A percentile compares a stretch with the other conserved stretches of the same genome.
Conservation (phyloP, 2,329 filamentous ascomycete species). For the Aurifilum marmelostoma region DNA sequence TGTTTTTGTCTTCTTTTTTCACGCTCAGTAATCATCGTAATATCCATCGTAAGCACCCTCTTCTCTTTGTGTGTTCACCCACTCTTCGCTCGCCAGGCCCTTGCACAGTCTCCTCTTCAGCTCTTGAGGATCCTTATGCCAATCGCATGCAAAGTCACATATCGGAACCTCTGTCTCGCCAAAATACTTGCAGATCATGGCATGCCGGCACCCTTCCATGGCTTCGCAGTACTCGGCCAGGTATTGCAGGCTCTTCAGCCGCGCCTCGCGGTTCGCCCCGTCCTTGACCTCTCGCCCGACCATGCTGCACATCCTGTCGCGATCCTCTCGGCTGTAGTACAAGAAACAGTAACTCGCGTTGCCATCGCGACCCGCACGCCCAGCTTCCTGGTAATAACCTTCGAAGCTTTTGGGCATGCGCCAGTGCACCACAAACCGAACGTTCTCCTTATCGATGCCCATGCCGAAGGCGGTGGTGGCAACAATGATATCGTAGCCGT, state of each 20-base stretch:
- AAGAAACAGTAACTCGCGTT: constrained; percentile 85
- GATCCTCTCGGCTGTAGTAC: constrained; percentile 88
- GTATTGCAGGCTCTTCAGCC: constrained; percentile 65
- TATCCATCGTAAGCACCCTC: constrained; percentile 60
- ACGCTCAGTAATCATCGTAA: constrained; percentile 48
- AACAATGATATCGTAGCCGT: constrained; percentile 87
- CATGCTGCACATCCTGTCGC: constrained; percentile 70
- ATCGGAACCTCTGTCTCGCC: constrained; percentile 62
- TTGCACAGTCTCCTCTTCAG: constrained; percentile 60
- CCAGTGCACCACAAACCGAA: constrained; percentile 95
- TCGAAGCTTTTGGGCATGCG: constrained; percentile 92
- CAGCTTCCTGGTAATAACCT: constrained; percentile 94
- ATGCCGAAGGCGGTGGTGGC: constrained; percentile 97
- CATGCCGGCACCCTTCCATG: constrained; percentile 73
- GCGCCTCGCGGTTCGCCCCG: constrained; percentile 49
- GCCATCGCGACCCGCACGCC: constrained; percentile 85
- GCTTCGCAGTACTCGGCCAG: constrained; percentile 83
- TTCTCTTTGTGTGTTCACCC: constrained; percentile 65
- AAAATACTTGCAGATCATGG: constrained; percentile 76
- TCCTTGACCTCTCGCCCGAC: constrained; percentile 53
- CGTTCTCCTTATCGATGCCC: constrained; percentile 95
- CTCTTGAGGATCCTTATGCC: constrained; percentile 68
- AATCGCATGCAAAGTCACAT: constrained; percentile 78
- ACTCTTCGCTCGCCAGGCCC: constrained; percentile 63
- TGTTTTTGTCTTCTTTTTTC: not conserved